Evolutionary conservation across 192 early-diverging fungal genomes (phyloP).

Genomic region (Coemansia sp.): DNA sequence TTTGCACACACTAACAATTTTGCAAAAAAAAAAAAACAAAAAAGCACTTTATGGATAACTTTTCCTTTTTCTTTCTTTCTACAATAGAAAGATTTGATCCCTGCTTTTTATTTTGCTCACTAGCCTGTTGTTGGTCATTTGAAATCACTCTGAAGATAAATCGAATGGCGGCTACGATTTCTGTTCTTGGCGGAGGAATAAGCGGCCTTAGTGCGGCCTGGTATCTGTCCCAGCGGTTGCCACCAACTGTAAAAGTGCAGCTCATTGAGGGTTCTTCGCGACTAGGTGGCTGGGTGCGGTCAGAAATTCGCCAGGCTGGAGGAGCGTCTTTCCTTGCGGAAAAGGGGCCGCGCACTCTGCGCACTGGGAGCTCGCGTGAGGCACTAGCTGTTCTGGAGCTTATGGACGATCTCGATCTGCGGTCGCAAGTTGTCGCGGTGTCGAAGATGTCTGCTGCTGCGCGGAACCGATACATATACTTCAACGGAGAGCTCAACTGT

Average conservation of each 20-base stretch:
- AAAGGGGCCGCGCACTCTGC: slow-evolving; percentile 80
- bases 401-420: slow-evolving; percentile 68
- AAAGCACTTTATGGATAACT: neutral
- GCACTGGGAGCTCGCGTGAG: slow-evolving; percentile 66
- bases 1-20: too few species aligned
- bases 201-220: slow-evolving; percentile 84
- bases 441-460: slow-evolving; percentile 70
- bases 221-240: slow-evolving; percentile 63
- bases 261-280: slow-evolving; percentile 71
- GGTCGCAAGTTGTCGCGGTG: slow-evolving; percentile 59
- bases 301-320: slow-evolving; percentile 51
- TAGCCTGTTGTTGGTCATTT: neutral
- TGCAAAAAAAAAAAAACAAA: too few species aligned
- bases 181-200: slow-evolving; percentile 92
- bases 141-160: neutral
- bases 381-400: slow-evolving; percentile 78
- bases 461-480: slow-evolving; percentile 82
- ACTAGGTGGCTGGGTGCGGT: slow-evolving; percentile 87
- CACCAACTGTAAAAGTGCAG: slow-evolving; percentile 58
- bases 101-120: neutral
- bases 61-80: slow-evolving; percentile 1
- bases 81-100: neutral
- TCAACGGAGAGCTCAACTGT: slow-evolving; percentile 66
- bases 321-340: slow-evolving; percentile 64
- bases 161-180: slow-evolving; percentile 51